Percentiles rank a stretch among this genome's conserved stretches.
These are phyloP conservation scores for Cynara cardunculus DNA, from an alignment of 129 eudicot genomes.

Conservation along the genomic window DNA sequence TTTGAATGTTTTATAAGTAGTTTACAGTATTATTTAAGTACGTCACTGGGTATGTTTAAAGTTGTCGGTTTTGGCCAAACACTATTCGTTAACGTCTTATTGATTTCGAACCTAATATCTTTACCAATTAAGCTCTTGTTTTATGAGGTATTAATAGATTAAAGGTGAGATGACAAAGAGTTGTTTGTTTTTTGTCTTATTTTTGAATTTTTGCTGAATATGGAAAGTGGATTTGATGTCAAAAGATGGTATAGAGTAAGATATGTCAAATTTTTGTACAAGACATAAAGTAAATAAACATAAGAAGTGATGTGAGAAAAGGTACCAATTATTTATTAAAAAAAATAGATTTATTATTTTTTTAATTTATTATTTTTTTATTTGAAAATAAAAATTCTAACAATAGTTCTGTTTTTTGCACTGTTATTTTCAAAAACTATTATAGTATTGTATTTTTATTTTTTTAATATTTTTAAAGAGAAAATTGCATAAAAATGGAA, in stretches of 20 bases:
- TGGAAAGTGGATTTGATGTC: not conserved
- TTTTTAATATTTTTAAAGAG: too few species aligned
- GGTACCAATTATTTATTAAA: not conserved
- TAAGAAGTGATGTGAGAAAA: not conserved
- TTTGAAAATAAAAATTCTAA: too few species aligned
- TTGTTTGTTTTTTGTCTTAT: not conserved
- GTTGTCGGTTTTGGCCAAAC: not conserved
- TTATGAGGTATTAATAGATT: not conserved
- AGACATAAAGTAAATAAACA: not conserved
- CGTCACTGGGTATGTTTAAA: not conserved
- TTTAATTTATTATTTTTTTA: too few species aligned
- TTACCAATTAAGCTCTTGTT: not conserved
- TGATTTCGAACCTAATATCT: not conserved
- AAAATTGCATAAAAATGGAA: too few species aligned
- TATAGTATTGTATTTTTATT: too few species aligned
- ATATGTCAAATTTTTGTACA: not conserved
- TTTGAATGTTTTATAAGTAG: not conserved
- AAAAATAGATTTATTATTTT: not conserved
- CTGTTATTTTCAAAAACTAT: too few species aligned
- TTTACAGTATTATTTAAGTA: not conserved
- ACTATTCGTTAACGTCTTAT: not conserved
- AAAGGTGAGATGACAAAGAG: not conserved
- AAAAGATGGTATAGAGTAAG: not conserved
- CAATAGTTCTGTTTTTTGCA: too few species aligned
- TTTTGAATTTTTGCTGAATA: not conserved